Base-by-base conservation (phyloP, 1,139 yeast genomes). In the Taphrina wiesneri region DNA sequence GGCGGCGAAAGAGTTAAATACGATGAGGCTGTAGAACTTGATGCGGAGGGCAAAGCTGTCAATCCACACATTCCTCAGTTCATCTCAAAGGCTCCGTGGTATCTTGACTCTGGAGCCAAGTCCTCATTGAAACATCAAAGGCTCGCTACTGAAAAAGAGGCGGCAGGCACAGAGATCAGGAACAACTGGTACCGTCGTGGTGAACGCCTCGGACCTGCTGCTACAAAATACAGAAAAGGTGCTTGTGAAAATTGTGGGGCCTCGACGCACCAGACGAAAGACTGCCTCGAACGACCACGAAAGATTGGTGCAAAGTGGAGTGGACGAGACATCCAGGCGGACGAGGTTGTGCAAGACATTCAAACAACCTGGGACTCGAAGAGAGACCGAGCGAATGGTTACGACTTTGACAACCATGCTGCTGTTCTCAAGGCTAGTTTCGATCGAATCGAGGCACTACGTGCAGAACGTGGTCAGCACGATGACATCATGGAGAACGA, bases 311-410 rank as follows among this genome's bases (percentile, higher is more conserved):
- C 79, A 34, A 77, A 75, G 67, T 76, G 74, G 72, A 72, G 74
- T 41, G 75, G 77, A 25, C 54, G 70, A 67, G 73, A 74, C 66
- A 70, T 74, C 34, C 68, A 70, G 62, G 72, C 75, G 3, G 75
- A 77, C 60, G 77, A 74, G 15, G 66, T 71, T 28, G 68, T 75
- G 15, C 72, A 73, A 63, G 72, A 74, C 43, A 73, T 75, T 45
- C 69, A 78, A 75, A 71, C 81, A 76, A 68, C 78, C 71, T 65
- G 81, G 81, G 96, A 88, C 70, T 81, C 85, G 19, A 87, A 87
- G 70, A 77, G 95, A 67, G 96, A 89, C 74, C 78, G 89, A 62
- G 89, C 93, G 90, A 86, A 84, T 72, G 95, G 95, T 0, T 86
- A 83, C 72, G 86, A 86, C 67, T 78, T 81, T 0, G 78, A 79